These are phyloP conservation scores for peach (Prunus persica) DNA, from an alignment of 306 rosid genomes.

Conservation along the genomic window DNA sequence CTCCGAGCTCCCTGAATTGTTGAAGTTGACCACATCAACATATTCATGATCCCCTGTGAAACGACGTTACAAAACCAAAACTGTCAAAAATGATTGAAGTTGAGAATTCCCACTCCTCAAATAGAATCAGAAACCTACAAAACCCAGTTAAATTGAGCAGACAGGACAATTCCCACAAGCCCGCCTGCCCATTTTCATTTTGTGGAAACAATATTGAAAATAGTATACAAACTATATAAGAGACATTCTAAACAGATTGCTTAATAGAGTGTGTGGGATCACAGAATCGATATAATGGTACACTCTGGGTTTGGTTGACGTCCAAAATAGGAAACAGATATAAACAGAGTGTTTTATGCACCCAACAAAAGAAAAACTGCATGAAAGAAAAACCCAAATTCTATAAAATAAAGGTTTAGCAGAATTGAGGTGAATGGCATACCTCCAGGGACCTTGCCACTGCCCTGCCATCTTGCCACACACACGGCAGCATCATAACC, in stretches of 20 bases:
- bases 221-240: background rate
- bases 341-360: background rate
- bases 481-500: conserved; percentile 94
- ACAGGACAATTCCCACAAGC: background rate
- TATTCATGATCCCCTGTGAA: conserved; percentile 88
- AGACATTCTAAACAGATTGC: background rate
- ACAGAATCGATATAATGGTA: background rate
- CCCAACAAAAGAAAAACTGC: background rate
- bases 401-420: background rate
- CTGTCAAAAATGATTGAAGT: background rate
- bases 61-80: background rate
- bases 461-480: conserved; percentile 80
- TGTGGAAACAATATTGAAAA: background rate
- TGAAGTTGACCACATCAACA: conserved; percentile 64
- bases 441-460: conserved; percentile 98
- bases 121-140: background rate
- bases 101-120: background rate
- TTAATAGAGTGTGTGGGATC: background rate
- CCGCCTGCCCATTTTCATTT: background rate
- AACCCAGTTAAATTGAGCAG: background rate
- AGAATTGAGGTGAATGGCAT: conserved; percentile 11
- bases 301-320: background rate
- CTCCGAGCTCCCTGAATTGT: conserved; percentile 51
- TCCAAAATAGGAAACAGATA: background rate
- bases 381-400: background rate